A percentile compares a stretch with the other conserved stretches of the same genome.
phyloP scores from a whole-genome alignment of 352 stramenopile genomes.

The Blastocystis sp. region DNA sequence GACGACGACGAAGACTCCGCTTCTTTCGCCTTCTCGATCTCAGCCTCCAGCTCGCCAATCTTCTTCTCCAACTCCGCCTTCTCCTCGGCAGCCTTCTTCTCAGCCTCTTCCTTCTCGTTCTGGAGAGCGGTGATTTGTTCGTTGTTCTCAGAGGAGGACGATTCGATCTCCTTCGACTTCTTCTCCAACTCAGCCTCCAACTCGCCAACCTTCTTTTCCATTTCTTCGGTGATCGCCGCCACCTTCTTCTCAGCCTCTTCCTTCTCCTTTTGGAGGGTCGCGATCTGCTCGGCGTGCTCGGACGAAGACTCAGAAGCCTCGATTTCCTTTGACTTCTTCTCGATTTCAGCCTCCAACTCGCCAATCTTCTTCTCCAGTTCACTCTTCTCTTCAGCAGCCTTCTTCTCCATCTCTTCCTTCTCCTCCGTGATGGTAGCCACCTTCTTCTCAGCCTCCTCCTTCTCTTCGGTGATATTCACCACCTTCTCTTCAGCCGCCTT shows the following conservation, averaged over 20 bases:
- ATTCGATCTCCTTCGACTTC: neutral
- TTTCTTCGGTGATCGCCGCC: neutral
- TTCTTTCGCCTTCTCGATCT: neutral
- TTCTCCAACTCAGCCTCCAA: neutral
- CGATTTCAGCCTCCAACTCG: neutral
- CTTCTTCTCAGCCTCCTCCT: neutral
- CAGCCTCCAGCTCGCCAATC: neutral
- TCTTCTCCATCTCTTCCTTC: slow-evolving; percentile 5
- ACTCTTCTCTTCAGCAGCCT: neutral
- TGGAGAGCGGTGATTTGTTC: neutral
- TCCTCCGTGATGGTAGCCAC: neutral
- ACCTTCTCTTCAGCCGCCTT: slow-evolving; percentile 2
- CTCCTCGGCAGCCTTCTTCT: neutral
- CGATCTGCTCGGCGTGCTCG: neutral
- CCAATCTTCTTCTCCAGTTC: neutral
- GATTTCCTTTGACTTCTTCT: neutral
- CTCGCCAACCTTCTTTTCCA: neutral
- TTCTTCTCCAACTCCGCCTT: neutral
- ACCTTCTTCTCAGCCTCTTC: neutral
- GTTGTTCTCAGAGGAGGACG: neutral
- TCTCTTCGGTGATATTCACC: neutral
- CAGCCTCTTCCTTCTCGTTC: neutral
- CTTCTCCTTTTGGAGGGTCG: neutral
- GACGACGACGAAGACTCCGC: no score
- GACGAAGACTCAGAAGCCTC: neutral